Percentiles rank a stretch among this genome's conserved stretches.
These are phyloP conservation scores for Fraxinus latifolia DNA, from an alignment of 305 asterid species.

Conservation along the genomic window DNA sequence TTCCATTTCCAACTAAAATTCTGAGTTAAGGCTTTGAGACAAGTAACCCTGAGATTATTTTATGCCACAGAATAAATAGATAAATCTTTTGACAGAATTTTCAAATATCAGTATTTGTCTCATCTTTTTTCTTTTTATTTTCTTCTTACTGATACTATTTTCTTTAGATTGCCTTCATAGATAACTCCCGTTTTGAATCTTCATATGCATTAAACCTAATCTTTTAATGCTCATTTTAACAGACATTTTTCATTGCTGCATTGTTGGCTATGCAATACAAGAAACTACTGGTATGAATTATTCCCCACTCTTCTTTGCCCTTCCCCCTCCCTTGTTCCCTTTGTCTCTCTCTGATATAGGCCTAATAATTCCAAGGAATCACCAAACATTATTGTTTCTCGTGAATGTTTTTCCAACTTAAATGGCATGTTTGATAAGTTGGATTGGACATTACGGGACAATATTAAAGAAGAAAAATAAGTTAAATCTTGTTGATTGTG, in stretches of 20 bases:
- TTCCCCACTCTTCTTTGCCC: constrained; percentile 4
- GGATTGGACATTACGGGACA: not conserved
- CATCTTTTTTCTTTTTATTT: not conserved
- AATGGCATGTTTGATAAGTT: not conserved
- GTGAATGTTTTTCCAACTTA: not conserved
- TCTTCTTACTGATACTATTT: not conserved
- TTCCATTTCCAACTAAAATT: not conserved
- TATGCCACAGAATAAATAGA: not conserved
- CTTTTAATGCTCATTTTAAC: constrained; percentile 27
- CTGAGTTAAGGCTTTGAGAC: not conserved
- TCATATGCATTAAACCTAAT: not conserved
- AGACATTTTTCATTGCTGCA: constrained; percentile 97
- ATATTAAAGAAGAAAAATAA: not conserved
- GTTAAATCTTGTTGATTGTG: not conserved
- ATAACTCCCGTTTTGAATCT: not conserved
- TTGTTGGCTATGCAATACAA: constrained; percentile 90
- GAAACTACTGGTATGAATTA: constrained; percentile 62
- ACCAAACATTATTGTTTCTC: not conserved
- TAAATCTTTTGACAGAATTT: not conserved
- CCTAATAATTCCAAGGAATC: not conserved
- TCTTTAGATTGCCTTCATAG: not conserved
- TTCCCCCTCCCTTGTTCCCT: not conserved
- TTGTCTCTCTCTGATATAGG: not conserved
- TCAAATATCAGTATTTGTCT: not conserved
- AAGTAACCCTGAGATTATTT: not conserved